Evolutionary conservation across 108 stramenopile genomes (phyloP).

Genomic region (Seminavis robusta): DNA sequence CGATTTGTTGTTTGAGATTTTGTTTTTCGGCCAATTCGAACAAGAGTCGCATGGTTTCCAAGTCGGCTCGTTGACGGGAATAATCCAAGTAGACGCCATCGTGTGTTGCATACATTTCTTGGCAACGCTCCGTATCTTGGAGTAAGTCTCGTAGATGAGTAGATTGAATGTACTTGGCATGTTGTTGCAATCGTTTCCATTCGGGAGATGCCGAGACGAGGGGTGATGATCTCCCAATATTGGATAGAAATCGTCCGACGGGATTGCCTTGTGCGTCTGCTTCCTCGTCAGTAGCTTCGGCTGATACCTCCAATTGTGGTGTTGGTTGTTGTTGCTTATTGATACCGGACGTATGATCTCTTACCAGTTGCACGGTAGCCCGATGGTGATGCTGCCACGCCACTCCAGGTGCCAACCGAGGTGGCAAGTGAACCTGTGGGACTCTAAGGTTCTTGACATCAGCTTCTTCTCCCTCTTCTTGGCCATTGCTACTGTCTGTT

Average conservation of each 20-base stretch:
- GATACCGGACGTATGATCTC: too few relatives aligned
- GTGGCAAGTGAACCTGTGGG: too few relatives aligned
- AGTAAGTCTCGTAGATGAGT: slow-evolving; percentile 77
- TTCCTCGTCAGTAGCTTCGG: too few relatives aligned
- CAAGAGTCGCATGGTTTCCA: slow-evolving; percentile 78
- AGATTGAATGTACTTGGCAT: slow-evolving; percentile 48
- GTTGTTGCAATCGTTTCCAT: slow-evolving; percentile 71
- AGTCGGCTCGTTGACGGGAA: slow-evolving; percentile 74
- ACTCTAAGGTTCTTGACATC: too few relatives aligned
- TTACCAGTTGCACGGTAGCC: too few relatives aligned
- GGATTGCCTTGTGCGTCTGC: too few relatives aligned
- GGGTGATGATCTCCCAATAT: background rate
- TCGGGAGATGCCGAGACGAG: slow-evolving; percentile 67
- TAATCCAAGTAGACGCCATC: slow-evolving; percentile 91
- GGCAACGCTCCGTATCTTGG: slow-evolving; percentile 58
- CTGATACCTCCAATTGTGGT: too few relatives aligned
- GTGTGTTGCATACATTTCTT: slow-evolving; percentile 73
- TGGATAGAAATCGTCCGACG: background rate
- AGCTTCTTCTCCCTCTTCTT: too few relatives aligned
- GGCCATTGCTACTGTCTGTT: too few relatives aligned
- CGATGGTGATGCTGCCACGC: too few relatives aligned
- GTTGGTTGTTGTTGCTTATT: too few relatives aligned
- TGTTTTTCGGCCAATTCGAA: slow-evolving; percentile 71
- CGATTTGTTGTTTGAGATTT: slow-evolving; percentile 62
- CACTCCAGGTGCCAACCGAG: too few relatives aligned